Percentiles rank a stretch among this genome's conserved stretches.
Evolutionary conservation across 2,329 filamentous ascomycete genomes (phyloP).

Genomic region (Fusarium torulosum): DNA sequence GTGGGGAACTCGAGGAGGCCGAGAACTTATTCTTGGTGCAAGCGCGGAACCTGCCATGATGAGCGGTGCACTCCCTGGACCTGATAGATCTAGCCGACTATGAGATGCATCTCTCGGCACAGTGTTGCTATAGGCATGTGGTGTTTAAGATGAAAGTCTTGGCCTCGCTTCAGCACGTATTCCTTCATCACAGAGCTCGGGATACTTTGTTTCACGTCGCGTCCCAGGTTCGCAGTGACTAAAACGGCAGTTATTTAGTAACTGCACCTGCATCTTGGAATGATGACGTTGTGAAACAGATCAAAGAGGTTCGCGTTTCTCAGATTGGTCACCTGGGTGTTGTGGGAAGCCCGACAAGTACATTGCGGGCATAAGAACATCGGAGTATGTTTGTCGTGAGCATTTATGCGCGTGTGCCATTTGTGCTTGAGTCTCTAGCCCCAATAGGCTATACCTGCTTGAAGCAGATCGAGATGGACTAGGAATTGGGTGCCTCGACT

Average conservation of each 20-base stretch:
- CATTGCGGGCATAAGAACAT: constrained; percentile 6
- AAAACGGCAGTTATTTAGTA: constrained; percentile 17
- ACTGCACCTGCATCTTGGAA: constrained; percentile 14
- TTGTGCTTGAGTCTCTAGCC: constrained; percentile 27
- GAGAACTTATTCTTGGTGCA: constrained; percentile 60
- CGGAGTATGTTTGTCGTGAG: background rate
- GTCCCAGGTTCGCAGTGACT: background rate
- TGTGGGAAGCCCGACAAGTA: constrained; percentile 2
- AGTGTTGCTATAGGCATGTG: constrained; percentile 6
- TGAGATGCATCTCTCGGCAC: constrained; percentile 36
- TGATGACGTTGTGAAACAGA: constrained; percentile 22
- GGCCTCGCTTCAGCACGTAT: background rate
- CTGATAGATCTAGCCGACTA: constrained; percentile 53
- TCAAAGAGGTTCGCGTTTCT: constrained; percentile 6
- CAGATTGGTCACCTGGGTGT: constrained; percentile 4
- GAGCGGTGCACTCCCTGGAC: constrained; percentile 64
- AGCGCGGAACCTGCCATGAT: constrained; percentile 57
- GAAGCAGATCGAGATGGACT: constrained; percentile 33
- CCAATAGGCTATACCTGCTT: constrained; percentile 17
- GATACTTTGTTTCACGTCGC: constrained; percentile 16
- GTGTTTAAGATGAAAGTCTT: background rate
- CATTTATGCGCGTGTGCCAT: constrained; percentile 28
- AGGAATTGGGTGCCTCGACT: constrained; percentile 6
- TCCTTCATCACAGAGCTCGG: background rate
- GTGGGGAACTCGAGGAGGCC: constrained; percentile 78